Evolutionary conservation across 2,329 filamentous ascomycete species (phyloP), one percentile per base, ranked within the genome.

Genomic region (Fusarium concolor): DNA sequence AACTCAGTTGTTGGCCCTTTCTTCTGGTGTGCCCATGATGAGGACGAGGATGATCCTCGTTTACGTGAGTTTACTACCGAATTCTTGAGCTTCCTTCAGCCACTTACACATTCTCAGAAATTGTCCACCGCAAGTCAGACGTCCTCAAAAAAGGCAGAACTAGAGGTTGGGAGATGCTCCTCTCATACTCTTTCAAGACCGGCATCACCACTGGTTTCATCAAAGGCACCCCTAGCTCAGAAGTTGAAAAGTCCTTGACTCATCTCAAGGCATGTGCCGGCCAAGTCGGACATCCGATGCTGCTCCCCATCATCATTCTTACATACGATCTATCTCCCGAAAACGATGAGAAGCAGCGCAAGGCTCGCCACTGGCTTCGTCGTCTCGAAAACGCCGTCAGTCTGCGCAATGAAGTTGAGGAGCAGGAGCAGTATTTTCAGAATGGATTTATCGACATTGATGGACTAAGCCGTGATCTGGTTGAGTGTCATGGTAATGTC

Each of bases 51-150:
- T 3, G 82, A 88, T 65, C 85, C 83, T 37, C 85, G 87, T 76
- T 77, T 89, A 44, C 87, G 85, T 87, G 80, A 73, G 84, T 77
- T 44, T 18, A 6, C 20, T 50, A 10, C 22, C 28, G 17, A 18
- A 17, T 20, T 20, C 22, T 24, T 28, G 5, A 7, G 41, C 9
- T 5, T 38, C 9, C 15, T 6, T 42, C 26, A 5, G 15, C 35
- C 20, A 18, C 31, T 57, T 3, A 62, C 47, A 10, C 18, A n/a
- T 7, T 26, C 15, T 17, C 15, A 86, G 84, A 90, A 71, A 86
- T 90, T 68, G 83, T 90, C 61, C 88, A 87, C 73, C 85, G 88
- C 68, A 90, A 90, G 76, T 88, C 86, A n/a, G 87, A 90, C 71
- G 87, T 90, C 33, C 85, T 86, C 50, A 90, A 90, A 74, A 89